Evolutionary conservation across 2,329 filamentous ascomycete species (phyloP), one percentile per base, ranked within the genome.

Genomic region (Colletotrichum destructivum): DNA sequence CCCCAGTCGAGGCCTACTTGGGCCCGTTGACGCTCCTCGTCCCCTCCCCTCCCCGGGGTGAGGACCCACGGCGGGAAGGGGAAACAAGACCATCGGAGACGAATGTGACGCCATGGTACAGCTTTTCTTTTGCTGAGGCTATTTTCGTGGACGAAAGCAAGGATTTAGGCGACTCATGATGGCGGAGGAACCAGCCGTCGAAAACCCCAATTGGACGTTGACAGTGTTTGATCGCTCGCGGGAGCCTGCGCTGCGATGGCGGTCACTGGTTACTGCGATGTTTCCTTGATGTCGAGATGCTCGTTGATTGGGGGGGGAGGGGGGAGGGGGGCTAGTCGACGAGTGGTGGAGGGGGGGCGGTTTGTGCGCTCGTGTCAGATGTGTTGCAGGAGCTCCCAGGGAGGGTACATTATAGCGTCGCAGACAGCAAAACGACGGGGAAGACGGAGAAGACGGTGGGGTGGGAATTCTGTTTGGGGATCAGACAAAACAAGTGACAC

Each of bases 341-440:
- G 62, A 55, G 26, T 16, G 52, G 44, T 23, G 31, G 6, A 6
- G 46, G 44, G 55, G 67, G 35, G 35, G 35, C 35, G 63, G 71
- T 38, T 62, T 59, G 62, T 66, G 66, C 57, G 56, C 57, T 62
- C 60, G 72, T 74, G 54, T 74, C 72, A 74, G 70, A 73, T 55
- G 66, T 74, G 72, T 74, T 71, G 52, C 72, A 74, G 62, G 52
- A 62, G 42, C 42, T 16, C 44, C 18, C 11, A 38, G 35, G 35
- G 35, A 38, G 35, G 35, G 35, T 11, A 38, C 35, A 11, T 38
- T 2, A 31, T 15, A 46, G 46, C n/a, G 59, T 51, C 18, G 31
- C 59, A n/a, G 46, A 23, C 59, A 49, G 4, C 8, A n/a, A 3
- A 52, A 9, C 35, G 35, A 38, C 8, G 13, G 15, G 15, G 16